Evolutionary conservation across 495 filamentous ascomycete genomes (phyloP), one percentile per base, ranked within the genome.

Genomic region (Hypoxylon rickii): DNA sequence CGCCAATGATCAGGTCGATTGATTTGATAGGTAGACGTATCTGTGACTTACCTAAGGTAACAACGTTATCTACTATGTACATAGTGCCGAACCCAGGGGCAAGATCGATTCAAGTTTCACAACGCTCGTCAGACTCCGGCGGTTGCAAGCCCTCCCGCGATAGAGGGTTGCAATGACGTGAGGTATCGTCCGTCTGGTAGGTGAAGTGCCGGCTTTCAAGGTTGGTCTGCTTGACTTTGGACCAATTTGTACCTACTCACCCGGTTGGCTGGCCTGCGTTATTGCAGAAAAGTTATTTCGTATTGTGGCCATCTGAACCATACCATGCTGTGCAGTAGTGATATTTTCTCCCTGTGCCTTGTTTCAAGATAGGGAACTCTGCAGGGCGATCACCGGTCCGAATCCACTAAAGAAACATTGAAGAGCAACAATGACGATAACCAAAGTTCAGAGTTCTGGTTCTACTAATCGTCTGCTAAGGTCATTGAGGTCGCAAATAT

Each of bases 1-100:
- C 19, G 26, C 26, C 7, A 10, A 38, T 16, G 40, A 39, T 19
- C 10, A 4, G 24, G 24, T n/a, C n/a, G n/a, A n/a, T n/a, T n/a
- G n/a, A n/a, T n/a, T n/a, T 17, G 51, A 47, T 51, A 38, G 47
- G 46, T 12, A 17, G 45, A 31, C 29, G 18, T 24, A 19, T 31
- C 19, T 15, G n/a, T 11, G 26, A 31, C 26, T 5, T 5, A 11
- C 26, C 11, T 31, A 36, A 36, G 32, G 17, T 21, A 16, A 42
- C 48, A 47, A 47, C 47, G 37, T 24, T 51, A 57, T 62, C 51
- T 62, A n/a, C n/a, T n/a, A n/a, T n/a, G n/a, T n/a, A n/a, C n/a
- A n/a, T n/a, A n/a, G n/a, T n/a, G n/a, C n/a, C n/a, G n/a, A n/a
- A n/a, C n/a, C n/a, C n/a, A 52, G 58, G 52, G 43, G 52, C 24